phyloP scores from a whole-genome alignment of 345 rosid genomes.

The Anacardium occidentale region DNA sequence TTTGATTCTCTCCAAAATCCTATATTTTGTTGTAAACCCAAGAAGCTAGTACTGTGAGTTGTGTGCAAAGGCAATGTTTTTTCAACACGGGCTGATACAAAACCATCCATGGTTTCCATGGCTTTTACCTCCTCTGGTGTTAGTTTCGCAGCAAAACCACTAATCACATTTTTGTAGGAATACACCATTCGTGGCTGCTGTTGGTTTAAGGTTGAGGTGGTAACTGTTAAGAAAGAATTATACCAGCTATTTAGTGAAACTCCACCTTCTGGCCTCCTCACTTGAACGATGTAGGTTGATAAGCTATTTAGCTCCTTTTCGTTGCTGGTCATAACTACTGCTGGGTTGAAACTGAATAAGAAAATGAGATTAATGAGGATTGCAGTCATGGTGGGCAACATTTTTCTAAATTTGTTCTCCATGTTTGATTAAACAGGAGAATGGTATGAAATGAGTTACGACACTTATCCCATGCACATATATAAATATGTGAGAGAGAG shows the following conservation, averaged over 20 bases:
- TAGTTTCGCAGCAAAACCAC: constrained; percentile 48
- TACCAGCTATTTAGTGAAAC: constrained; percentile 26
- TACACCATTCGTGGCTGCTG: constrained; percentile 28
- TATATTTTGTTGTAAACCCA: constrained; percentile 38
- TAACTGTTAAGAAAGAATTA: constrained; percentile 31
- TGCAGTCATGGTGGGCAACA: constrained; percentile 11
- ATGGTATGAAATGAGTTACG: background rate
- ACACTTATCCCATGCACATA: background rate
- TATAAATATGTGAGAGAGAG: background rate
- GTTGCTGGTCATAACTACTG: constrained; percentile 5
- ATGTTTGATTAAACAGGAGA: background rate
- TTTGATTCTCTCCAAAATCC: constrained; percentile 41
- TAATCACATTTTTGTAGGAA: constrained; percentile 34
- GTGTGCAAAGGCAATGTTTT: constrained; percentile 35
- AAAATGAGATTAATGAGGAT: constrained; percentile 18
- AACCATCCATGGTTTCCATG: constrained; percentile 39
- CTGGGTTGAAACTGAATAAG: constrained; percentile 16
- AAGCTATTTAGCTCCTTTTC: background rate
- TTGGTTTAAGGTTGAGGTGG: constrained; percentile 12
- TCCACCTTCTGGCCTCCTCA: constrained; percentile 26
- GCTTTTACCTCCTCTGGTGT: constrained; percentile 39
- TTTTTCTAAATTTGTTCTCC: constrained; percentile 3
- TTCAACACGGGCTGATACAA: constrained; percentile 34
- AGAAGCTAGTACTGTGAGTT: constrained; percentile 46
- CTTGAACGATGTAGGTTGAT: constrained; percentile 34